Evolutionary conservation across 768 basidiomycete species (phyloP).

Genomic region (Leccinum variicolor): DNA sequence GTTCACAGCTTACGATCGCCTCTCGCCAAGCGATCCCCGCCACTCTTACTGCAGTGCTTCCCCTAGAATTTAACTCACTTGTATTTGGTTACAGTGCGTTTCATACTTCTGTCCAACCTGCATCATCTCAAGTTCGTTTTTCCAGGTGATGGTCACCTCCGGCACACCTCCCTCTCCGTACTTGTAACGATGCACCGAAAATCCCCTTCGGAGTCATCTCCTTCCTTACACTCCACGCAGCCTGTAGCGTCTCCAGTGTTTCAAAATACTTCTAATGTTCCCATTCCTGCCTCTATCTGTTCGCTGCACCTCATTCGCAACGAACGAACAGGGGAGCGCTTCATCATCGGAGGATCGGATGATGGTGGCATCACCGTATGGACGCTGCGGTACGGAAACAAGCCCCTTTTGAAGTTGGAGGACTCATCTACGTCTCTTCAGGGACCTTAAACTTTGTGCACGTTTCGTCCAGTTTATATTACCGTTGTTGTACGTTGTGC

Average conservation of each 20-base stretch:
- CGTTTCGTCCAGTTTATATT: slow-evolving; percentile 73
- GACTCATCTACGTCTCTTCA: slow-evolving; percentile 25
- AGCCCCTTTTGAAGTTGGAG: background rate
- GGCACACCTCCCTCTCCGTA: slow-evolving; percentile 43
- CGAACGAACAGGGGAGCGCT: slow-evolving; percentile 53
- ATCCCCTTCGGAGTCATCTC: background rate
- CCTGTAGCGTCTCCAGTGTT: slow-evolving; percentile 15
- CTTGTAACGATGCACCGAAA: slow-evolving; percentile 19
- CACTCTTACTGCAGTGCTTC: slow-evolving; percentile 41
- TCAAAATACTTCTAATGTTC: slow-evolving; percentile 40
- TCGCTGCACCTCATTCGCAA: slow-evolving; percentile 56
- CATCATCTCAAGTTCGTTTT: background rate
- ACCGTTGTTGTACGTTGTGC: slow-evolving; percentile 57
- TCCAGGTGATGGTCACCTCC: slow-evolving; percentile 52
- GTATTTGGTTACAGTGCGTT: slow-evolving; percentile 63
- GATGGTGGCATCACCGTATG: slow-evolving; percentile 79
- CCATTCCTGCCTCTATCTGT: slow-evolving; percentile 44
- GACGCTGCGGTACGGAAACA: slow-evolving; percentile 52
- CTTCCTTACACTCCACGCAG: slow-evolving; percentile 1
- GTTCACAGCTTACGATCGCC: slow-evolving; percentile 7
- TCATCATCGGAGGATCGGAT: slow-evolving; percentile 71
- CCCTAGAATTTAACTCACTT: slow-evolving; percentile 55
- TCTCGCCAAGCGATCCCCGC: slow-evolving; percentile 4
- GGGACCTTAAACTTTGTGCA: slow-evolving; percentile 62
- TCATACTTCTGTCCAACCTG: background rate